Conservation (phyloP, 805 yeast species). For the Saccharomycopsis fodiens region DNA sequence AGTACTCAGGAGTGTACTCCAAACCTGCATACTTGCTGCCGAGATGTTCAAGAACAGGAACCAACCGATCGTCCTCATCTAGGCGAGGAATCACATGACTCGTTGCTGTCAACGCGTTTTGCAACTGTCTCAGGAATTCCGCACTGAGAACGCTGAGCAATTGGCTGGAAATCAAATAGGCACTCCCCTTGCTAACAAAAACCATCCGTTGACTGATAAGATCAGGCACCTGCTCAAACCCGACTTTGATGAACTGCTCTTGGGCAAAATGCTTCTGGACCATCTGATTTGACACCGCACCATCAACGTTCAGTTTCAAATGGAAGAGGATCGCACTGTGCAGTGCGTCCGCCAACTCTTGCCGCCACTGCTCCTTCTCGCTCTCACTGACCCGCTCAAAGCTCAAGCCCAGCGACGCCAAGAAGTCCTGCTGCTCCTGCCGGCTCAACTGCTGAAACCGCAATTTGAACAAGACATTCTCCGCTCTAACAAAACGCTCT, state of each 20-base stretch:
- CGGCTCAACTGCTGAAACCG: conserved; percentile 59
- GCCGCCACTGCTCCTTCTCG: conserved; percentile 47
- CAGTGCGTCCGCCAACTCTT: conserved; percentile 49
- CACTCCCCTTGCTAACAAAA: conserved; percentile 58
- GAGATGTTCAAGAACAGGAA: conserved; percentile 76
- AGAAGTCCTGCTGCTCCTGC: conserved; percentile 63
- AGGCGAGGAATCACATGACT: conserved; percentile 73
- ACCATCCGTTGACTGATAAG: conserved; percentile 69
- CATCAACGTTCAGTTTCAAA: conserved; percentile 28
- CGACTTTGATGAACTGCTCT: conserved; percentile 74
- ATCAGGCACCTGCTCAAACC: conserved; percentile 79
- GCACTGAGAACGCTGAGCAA: conserved; percentile 57
- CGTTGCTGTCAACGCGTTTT: conserved; percentile 50
- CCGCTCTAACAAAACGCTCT: conserved; percentile 70
- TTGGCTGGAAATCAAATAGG: conserved; percentile 64
- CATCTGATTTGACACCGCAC: conserved; percentile 12
- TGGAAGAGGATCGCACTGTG: conserved; percentile 34
- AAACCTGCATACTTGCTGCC: conserved; percentile 62
- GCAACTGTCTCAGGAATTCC: conserved; percentile 55
- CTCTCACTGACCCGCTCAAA: conserved; percentile 61
- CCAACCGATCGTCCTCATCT: conserved; percentile 85
- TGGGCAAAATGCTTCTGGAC: conserved; percentile 39
- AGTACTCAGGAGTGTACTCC: conserved; percentile 30
- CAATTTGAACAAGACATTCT: conserved; percentile 62
- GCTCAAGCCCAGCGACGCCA: conserved; percentile 55